Base-by-base conservation (phyloP, 2,329 filamentous ascomycete genomes). In the Exserohilum rostratum region DNA sequence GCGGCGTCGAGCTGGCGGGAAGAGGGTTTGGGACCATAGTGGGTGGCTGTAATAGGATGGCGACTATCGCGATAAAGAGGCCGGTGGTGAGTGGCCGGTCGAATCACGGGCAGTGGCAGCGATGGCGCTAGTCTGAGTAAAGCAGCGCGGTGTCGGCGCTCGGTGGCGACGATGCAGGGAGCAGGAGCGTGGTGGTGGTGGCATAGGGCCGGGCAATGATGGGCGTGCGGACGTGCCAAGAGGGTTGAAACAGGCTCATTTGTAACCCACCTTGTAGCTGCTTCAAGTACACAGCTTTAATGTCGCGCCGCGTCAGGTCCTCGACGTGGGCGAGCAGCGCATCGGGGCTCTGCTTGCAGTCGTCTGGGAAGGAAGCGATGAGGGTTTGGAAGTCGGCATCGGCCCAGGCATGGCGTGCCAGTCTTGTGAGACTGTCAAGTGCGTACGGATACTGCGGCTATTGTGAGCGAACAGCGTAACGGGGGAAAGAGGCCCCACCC, bases 211-310 rank as follows among this genome's bases (percentile, higher is more conserved):
- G 50, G 11, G 38, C 47, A 44, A 22, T 6, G 48, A 45, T 48
- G 57, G 54, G 37, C 43, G 35, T 29, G 13, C 25, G 46, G 18
- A 7, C 22, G 31, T 50, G 31, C 48, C 27, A 46, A 46, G 47
- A 37, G 55, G 35, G 46, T 60, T 39, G 56, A 66, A 58, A 56
- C 39, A 46, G 53, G 39, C 29, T 53, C 11, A 50, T 55, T 55
- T 49, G 47, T 56, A 50, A 66, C 70, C 62, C 56, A 75, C 70
- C 72, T 77, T 95, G 90, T 38, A 93, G 84, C 54, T 85, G 85
- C 78, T 95, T 95, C 60, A 93, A 80, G 74, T 91, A 92, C 37
- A 88, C 79, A 55, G 87, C 81, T 76, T 93, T 95, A 68, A 91
- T 81, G 71, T 95, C 90, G 58, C 82, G 83, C 56, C 81, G 78